Evolutionary conservation across 257 asterid genomes (phyloP).

Genomic region (Dorcoceras hygrometricum): DNA sequence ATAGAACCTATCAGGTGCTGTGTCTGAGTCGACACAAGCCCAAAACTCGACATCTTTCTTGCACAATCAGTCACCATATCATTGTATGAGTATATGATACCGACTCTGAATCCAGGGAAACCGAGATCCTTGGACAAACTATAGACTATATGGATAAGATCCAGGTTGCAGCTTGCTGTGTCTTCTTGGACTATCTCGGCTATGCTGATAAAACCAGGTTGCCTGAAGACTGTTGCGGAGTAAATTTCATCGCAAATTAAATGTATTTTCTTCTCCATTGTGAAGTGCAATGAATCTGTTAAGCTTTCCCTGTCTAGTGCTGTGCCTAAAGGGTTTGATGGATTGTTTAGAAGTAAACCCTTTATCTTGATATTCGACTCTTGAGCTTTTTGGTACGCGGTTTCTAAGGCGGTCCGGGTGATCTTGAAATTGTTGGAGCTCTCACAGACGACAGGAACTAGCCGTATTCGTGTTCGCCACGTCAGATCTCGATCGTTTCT

Average conservation of each 20-base stretch:
- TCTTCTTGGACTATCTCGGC: conserved; percentile 55
- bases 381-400: conserved; percentile 57
- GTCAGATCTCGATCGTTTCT: conserved; percentile 79
- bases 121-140: conserved; percentile 87
- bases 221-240: conserved; percentile 76
- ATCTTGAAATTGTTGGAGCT: conserved; percentile 63
- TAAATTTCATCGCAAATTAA: conserved; percentile 83
- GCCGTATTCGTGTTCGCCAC: conserved; percentile 70
- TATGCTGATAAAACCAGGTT: conserved; percentile 63
- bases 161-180: conserved; percentile 31
- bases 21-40: conserved; percentile 79
- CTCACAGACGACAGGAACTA: conserved; percentile 61
- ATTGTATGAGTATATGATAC: conserved; percentile 73
- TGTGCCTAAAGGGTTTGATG: conserved; percentile 87
- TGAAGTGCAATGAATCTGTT: conserved; percentile 40
- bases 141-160: conserved; percentile 70
- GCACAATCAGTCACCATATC: conserved; percentile 51
- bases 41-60: conserved; percentile 83
- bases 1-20: conserved; percentile 62
- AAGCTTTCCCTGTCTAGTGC: conserved; percentile 53
- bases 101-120: conserved; percentile 83
- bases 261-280: conserved; percentile 52
- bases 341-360: conserved; percentile 73
- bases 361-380: conserved; percentile 53
- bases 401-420: conserved; percentile 52